phyloP scores from a whole-genome alignment of 2,329 filamentous ascomycete genomes.

The Aspergillus awamori region DNA sequence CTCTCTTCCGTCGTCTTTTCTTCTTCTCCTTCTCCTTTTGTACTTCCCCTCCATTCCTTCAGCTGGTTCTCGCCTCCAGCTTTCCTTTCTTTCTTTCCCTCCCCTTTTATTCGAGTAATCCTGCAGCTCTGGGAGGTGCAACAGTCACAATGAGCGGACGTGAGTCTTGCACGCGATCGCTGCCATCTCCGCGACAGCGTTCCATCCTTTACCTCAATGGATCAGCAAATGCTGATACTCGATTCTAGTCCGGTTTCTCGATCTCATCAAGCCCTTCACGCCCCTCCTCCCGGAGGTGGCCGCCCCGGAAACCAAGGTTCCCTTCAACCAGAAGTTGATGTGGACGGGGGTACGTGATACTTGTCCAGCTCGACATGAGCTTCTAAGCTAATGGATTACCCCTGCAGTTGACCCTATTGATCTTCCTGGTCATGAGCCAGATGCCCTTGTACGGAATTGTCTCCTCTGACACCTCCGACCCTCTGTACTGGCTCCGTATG shows the following conservation, averaged over 20 bases:
- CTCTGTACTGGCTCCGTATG: constrained; percentile 99
- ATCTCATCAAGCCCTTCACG: constrained; percentile 99
- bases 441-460: constrained; percentile 99
- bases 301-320: constrained; percentile 96
- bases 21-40: constrained; percentile 30
- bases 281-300: constrained; percentile 99
- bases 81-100: constrained; percentile 32
- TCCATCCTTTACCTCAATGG: constrained; percentile 28
- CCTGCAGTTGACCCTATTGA: constrained; percentile 77
- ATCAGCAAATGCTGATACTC: constrained; percentile 29
- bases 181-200: constrained; percentile 22
- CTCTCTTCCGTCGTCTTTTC: constrained; percentile 25
- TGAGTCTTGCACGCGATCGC: constrained; percentile 50
- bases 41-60: constrained; percentile 35
- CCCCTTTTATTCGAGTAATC: constrained; percentile 23
- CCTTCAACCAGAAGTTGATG: constrained; percentile 98
- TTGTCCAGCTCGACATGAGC: constrained; percentile 14
- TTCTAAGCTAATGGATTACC: constrained; percentile 24
- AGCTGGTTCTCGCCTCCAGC: constrained; percentile 38
- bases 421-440: constrained; percentile 99
- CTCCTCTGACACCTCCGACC: constrained; percentile 96
- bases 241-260: constrained; percentile 88
- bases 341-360: constrained; percentile 70
- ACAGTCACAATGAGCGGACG: constrained; percentile 61
- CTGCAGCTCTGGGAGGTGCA: constrained; percentile 36